Evolutionary conservation across 1,284 basidiomycete genomes (phyloP).

Genomic region (Cutaneotrichosporon mucoides): DNA sequence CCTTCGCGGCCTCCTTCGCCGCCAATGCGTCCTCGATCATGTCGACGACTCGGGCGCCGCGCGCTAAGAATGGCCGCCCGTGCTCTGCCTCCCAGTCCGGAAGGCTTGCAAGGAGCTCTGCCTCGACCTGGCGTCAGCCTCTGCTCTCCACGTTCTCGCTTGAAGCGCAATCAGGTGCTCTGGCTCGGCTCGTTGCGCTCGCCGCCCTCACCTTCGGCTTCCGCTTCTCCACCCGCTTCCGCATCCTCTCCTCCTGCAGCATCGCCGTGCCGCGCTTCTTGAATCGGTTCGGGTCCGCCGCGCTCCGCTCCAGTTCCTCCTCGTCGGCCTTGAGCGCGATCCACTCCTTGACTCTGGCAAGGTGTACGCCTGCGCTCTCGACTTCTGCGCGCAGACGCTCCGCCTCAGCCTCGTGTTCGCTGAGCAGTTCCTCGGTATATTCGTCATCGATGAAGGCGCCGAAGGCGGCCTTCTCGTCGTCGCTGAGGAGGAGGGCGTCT

Average conservation of each 20-base stretch:
- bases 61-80: conserved; percentile 73
- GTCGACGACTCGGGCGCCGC: conserved; percentile 77
- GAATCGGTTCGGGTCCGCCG: conserved; percentile 46
- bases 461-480: conserved; percentile 76
- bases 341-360: conserved; percentile 79
- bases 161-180: too few relatives aligned
- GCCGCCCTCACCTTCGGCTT: conserved; percentile 75
- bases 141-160: too few relatives aligned
- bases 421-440: conserved; percentile 80
- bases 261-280: conserved; percentile 62
- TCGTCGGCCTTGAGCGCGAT: conserved; percentile 87
- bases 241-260: conserved; percentile 93
- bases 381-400: conserved; percentile 73
- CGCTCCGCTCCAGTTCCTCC: conserved; percentile 66
- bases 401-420: conserved; percentile 84
- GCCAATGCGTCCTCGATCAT: conserved; percentile 66
- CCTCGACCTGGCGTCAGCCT: conserved; percentile 63
- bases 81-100: conserved; percentile 84
- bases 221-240: conserved; percentile 89
- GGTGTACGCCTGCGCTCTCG: conserved; percentile 67
- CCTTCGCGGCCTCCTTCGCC: conserved; percentile 63
- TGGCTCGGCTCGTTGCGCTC: neutral
- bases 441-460: conserved; percentile 77
- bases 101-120: conserved; percentile 72
- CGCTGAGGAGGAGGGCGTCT: conserved; percentile 80